Conservation (phyloP, 805 yeast genomes). For the Yamadazyma akitaensis region DNA sequence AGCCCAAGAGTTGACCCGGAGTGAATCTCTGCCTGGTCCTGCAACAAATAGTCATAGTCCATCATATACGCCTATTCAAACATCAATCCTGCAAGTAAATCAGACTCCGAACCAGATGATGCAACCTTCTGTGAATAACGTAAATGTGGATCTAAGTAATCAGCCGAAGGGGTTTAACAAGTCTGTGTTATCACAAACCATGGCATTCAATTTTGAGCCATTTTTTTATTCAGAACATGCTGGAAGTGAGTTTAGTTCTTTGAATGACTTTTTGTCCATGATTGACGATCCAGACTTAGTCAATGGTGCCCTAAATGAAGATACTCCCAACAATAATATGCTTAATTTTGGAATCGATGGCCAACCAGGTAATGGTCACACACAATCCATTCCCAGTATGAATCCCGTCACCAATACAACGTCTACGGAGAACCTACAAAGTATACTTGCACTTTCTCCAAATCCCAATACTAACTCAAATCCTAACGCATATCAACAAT, state of each 20-base stretch:
- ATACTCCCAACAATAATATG: constrained; percentile 18
- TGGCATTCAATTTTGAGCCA: constrained; percentile 60
- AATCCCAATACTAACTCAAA: constrained; percentile 5
- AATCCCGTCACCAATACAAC: background rate
- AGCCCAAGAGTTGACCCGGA: constrained; percentile 24
- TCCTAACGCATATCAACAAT: constrained; percentile 2
- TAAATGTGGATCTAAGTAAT: background rate
- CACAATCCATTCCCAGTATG: constrained; percentile 10
- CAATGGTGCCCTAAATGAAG: constrained; percentile 38
- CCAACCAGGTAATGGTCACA: background rate
- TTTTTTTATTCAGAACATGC: constrained; percentile 88
- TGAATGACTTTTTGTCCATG: constrained; percentile 86
- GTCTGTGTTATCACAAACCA: constrained; percentile 37
- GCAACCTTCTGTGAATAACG: background rate
- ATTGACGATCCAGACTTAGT: constrained; percentile 80
- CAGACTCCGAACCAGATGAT: background rate
- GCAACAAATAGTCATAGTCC: background rate
- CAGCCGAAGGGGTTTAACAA: constrained; percentile 14
- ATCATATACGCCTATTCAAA: background rate
- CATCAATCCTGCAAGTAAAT: background rate
- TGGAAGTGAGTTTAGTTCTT: constrained; percentile 85
- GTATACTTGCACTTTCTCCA: constrained; percentile 29
- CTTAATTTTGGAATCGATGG: constrained; percentile 20
- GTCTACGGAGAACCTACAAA: constrained; percentile 12
- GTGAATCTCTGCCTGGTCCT: constrained; percentile 7